Evolutionary conservation across 2,329 filamentous ascomycete genomes (phyloP).

Genomic region (Ilyonectria sp.): DNA sequence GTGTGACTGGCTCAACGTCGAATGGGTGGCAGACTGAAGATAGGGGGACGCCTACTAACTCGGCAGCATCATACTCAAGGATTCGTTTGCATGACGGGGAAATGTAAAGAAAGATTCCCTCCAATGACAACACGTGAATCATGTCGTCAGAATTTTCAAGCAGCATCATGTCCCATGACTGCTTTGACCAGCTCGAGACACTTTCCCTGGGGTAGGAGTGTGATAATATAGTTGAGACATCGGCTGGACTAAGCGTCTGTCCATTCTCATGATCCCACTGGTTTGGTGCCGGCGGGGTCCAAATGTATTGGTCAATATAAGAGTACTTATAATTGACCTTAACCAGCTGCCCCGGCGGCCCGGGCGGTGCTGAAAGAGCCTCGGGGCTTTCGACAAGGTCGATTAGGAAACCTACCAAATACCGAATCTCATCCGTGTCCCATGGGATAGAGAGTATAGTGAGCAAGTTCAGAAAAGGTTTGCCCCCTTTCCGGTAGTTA

Average conservation of each 20-base stretch:
- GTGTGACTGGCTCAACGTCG: neutral
- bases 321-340: neutral
- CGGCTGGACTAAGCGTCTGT: neutral
- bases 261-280: neutral
- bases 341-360: too few relatives aligned
- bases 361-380: slow-evolving; percentile 64
- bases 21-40: neutral
- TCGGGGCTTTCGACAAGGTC: slow-evolving; percentile 92
- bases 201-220: neutral
- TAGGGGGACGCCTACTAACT: neutral
- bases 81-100: neutral
- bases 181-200: neutral
- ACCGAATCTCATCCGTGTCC: slow-evolving; percentile 82
- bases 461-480: slow-evolving; percentile 93
- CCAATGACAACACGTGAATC: neutral
- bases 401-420: slow-evolving; percentile 95
- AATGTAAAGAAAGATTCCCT: neutral
- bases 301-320: neutral
- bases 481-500: slow-evolving; percentile 87
- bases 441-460: slow-evolving; percentile 96
- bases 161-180: neutral
- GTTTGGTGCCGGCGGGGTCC: neutral
- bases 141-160: neutral
- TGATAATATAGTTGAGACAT: neutral
- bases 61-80: neutral